These are phyloP conservation scores for Cryomyces minteri DNA, from an alignment of 495 filamentous ascomycete genomes.

Conservation along the genomic window DNA sequence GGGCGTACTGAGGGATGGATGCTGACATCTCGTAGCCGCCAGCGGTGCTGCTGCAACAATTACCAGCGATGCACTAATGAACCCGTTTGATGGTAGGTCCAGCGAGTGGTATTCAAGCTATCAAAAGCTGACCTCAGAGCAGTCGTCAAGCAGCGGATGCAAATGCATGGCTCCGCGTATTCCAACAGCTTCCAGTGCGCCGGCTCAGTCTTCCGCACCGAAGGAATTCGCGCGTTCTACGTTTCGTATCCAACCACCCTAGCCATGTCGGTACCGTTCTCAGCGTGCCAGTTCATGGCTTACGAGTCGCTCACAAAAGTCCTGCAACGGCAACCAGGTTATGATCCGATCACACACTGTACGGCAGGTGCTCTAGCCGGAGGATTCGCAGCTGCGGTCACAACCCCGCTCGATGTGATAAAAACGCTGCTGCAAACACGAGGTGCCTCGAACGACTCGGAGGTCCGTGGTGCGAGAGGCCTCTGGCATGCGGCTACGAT, in stretches of 20 bases:
- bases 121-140: background rate
- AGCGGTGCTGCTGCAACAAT: slow-evolving; percentile 92
- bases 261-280: slow-evolving; percentile 97
- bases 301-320: slow-evolving; percentile 92
- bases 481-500: slow-evolving; percentile 66
- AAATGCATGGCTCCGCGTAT: slow-evolving; percentile 88
- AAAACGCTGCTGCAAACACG: slow-evolving; percentile 94
- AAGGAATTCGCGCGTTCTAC: slow-evolving; percentile 89
- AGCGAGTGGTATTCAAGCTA: background rate
- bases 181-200: slow-evolving; percentile 72
- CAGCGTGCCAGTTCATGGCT: slow-evolving; percentile 85
- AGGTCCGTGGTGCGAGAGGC: slow-evolving; percentile 71
- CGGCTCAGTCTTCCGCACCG: slow-evolving; percentile 62
- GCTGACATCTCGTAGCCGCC: slow-evolving; percentile 35
- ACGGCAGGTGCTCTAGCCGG: slow-evolving; percentile 81
- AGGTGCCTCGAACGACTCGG: slow-evolving; percentile 59
- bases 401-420: slow-evolving; percentile 91
- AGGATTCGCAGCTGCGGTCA: slow-evolving; percentile 80
- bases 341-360: slow-evolving; percentile 87
- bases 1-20: background rate
- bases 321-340: slow-evolving; percentile 68
- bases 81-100: slow-evolving; percentile 88
- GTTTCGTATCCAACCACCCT: slow-evolving; percentile 96
- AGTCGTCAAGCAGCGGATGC: slow-evolving; percentile 99
- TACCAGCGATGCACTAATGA: slow-evolving; percentile 96